Percentiles rank a stretch among this genome's conserved stretches.
Evolutionary conservation across 1,284 basidiomycete species (phyloP).

Genomic region (Cryptococcus jaspeensis): DNA sequence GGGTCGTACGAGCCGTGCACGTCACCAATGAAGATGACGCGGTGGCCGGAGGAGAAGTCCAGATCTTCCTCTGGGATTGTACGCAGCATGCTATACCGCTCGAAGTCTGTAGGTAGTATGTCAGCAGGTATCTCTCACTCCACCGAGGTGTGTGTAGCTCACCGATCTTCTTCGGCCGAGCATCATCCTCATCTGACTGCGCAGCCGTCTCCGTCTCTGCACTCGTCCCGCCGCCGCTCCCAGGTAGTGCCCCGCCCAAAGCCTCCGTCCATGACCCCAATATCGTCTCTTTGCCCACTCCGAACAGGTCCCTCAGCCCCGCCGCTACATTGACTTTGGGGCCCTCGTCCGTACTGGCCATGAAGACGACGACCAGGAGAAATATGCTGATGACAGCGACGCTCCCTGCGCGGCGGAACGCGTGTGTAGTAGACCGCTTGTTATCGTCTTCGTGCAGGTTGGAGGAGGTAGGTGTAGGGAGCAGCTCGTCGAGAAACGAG

Average conservation of each 20-base stretch:
- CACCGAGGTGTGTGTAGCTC: background rate
- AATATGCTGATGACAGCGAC: slow-evolving; percentile 45
- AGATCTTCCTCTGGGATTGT: slow-evolving; percentile 32
- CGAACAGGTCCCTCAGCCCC: slow-evolving; percentile 25
- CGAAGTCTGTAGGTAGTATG: slow-evolving; percentile 35
- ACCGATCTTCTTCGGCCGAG: slow-evolving; percentile 14
- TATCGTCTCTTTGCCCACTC: slow-evolving; percentile 17
- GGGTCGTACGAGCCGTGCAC: slow-evolving; percentile 74
- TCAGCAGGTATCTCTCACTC: slow-evolving; percentile 7
- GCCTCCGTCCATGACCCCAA: slow-evolving; percentile 8
- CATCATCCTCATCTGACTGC: background rate
- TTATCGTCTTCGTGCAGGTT: background rate
- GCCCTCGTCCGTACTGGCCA: slow-evolving; percentile 24
- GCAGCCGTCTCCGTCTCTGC: slow-evolving; percentile 10
- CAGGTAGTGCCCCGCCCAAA: slow-evolving; percentile 3
- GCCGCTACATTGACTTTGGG: background rate
- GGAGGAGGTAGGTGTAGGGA: slow-evolving; percentile 23
- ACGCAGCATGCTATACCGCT: slow-evolving; percentile 41
- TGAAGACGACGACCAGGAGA: slow-evolving; percentile 36
- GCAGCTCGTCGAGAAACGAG: slow-evolving; percentile 38
- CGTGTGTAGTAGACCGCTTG: slow-evolving; percentile 9
- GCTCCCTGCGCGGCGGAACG: slow-evolving; percentile 31
- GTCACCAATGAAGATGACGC: slow-evolving; percentile 74
- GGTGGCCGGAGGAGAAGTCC: slow-evolving; percentile 38
- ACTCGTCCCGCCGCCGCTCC: background rate